phyloP scores from a whole-genome alignment of 75 land plant genomes.

The Pinus tabuliformis region DNA sequence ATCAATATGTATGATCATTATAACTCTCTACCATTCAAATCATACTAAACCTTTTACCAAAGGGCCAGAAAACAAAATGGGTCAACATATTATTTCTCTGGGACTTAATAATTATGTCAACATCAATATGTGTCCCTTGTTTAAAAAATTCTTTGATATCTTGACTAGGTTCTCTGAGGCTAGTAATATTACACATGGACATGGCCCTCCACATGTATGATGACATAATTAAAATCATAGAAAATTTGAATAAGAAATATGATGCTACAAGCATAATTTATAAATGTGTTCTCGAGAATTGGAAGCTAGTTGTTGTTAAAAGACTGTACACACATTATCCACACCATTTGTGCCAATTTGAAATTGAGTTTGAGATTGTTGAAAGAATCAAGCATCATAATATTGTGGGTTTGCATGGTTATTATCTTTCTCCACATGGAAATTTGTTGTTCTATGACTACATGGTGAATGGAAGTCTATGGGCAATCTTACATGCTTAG shows the following conservation, averaged over 20 bases:
- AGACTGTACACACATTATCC: conserved; percentile 81
- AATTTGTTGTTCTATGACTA: conserved; percentile 92
- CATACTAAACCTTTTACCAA: conserved; percentile 29
- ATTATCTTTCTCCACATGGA: conserved; percentile 79
- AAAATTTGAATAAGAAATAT: conserved; percentile 84
- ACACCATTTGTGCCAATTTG: conserved; percentile 79
- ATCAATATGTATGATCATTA: conserved; percentile 50
- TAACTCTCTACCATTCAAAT: conserved; percentile 49
- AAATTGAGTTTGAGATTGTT: conserved; percentile 84
- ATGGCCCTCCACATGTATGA: conserved; percentile 96
- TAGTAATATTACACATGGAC: conserved; percentile 91
- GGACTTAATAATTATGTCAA: neutral
- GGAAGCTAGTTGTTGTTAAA: conserved; percentile 89
- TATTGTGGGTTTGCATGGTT: conserved; percentile 88
- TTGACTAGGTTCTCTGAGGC: no score
- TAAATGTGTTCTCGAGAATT: conserved; percentile 90
- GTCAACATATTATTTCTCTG: neutral
- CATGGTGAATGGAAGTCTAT: conserved; percentile 98
- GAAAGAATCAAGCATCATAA: conserved; percentile 96
- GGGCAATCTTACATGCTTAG: conserved; percentile 91
- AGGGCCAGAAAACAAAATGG: conserved; percentile 35
- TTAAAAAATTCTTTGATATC: neutral
- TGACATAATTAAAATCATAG: conserved; percentile 93
- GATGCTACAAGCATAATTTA: conserved; percentile 97
- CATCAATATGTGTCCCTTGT: neutral